Evolutionary conservation across 2,329 filamentous ascomycete genomes (phyloP).

Genomic region (Knoxdaviesia capensis): DNA sequence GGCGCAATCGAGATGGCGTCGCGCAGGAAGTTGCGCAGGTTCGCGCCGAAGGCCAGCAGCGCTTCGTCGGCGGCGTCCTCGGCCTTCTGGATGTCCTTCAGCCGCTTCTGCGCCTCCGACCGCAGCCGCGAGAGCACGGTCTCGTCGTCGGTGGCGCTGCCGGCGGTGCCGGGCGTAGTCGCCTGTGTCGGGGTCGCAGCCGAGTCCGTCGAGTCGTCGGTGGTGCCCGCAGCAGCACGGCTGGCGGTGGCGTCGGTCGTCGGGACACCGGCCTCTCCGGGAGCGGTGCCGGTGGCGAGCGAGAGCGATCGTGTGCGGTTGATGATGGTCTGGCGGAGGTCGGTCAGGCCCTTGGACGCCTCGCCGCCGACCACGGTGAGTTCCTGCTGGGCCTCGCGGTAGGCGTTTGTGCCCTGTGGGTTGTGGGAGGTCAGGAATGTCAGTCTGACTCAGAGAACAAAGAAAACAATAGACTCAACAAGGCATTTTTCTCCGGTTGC

Average conservation of each 20-base stretch:
- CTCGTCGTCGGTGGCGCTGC: conserved; percentile 28
- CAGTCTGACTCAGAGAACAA: neutral
- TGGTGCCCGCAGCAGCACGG: conserved; percentile 2
- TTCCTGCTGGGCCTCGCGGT: conserved; percentile 75
- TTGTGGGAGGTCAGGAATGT: neutral
- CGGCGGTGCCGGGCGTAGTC: conserved; percentile 14
- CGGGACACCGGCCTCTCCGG: conserved; percentile 4
- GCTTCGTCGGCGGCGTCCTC: conserved; percentile 96
- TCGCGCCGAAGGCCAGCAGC: conserved; percentile 74
- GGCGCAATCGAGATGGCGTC: conserved; percentile 82
- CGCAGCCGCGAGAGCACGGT: conserved; percentile 60
- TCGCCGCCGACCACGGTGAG: conserved; percentile 60
- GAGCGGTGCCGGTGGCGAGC: conserved; percentile 24
- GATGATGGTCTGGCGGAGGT: conserved; percentile 45
- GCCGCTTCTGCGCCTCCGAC: conserved; percentile 56
- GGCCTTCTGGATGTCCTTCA: conserved; percentile 77
- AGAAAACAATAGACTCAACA: neutral
- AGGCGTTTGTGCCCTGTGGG: conserved; percentile 52
- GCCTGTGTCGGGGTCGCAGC: conserved; percentile 23
- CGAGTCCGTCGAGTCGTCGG: conserved; percentile 17
- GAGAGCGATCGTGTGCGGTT: conserved; percentile 57
- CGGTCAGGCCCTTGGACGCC: conserved; percentile 62
- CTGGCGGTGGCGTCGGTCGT: conserved; percentile 3
- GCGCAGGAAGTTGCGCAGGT: conserved; percentile 71
- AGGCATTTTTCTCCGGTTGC: too few relatives aligned